Conservation (phyloP, 495 filamentous ascomycete species). For the Pyrenopolyporus hunteri region DNA sequence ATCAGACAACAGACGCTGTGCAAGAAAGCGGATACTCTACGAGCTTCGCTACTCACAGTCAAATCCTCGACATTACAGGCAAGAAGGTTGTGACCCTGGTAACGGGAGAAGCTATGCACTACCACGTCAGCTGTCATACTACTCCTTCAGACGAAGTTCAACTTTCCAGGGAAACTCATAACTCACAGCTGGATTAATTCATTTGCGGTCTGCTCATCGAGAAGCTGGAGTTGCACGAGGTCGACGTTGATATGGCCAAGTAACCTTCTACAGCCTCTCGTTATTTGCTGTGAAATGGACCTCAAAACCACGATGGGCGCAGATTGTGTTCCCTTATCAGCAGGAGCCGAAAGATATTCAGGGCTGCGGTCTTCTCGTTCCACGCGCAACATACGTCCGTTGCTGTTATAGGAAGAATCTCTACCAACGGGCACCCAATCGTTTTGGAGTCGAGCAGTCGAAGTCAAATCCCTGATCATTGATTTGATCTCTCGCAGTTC, state of each 20-base stretch:
- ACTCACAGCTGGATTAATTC: conserved; percentile 40
- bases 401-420: not conserved
- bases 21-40: conserved; percentile 38
- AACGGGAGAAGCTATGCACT: conserved; percentile 27
- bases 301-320: conserved; percentile 40
- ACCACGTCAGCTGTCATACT: not conserved
- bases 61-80: conserved; percentile 34
- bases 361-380: conserved; percentile 20
- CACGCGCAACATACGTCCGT: conserved; percentile 1
- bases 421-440: not conserved
- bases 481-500: conserved; percentile 36
- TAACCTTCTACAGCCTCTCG: conserved; percentile 30
- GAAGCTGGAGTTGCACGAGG: conserved; percentile 39
- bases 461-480: conserved; percentile 31
- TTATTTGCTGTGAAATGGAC: conserved; percentile 38
- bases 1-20: conserved; percentile 42
- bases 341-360: conserved; percentile 36
- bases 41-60: conserved; percentile 41
- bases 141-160: not conserved
- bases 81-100: conserved; percentile 39
- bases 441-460: not conserved
- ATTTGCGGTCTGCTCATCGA: conserved; percentile 39
- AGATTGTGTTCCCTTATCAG: conserved; percentile 40
- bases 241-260: conserved; percentile 33
- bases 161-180: not conserved